Evolutionary conservation across 345 rosid species (phyloP).

Genomic region (Psidium guajava): DNA sequence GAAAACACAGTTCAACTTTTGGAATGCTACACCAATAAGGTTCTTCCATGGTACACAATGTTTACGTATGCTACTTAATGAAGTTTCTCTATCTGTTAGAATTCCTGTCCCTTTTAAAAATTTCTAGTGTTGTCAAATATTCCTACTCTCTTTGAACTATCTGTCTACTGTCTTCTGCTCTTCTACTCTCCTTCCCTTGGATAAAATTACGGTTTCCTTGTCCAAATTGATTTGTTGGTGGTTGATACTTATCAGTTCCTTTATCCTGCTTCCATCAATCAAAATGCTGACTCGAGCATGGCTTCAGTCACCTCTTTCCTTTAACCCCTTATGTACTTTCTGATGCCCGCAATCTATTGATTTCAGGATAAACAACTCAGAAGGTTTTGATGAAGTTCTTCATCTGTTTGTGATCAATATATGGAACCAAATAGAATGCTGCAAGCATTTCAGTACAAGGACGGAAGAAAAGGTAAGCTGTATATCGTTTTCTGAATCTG

Average conservation of each 20-base stretch:
- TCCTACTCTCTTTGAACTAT: not conserved
- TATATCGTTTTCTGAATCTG: not conserved
- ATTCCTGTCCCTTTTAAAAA: not conserved
- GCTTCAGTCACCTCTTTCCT: not conserved
- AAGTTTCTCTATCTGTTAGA: not conserved
- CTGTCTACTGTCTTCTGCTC: not conserved
- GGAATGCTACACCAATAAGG: slow-evolving; percentile 55
- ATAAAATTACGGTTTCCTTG: not conserved
- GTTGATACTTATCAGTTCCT: not conserved
- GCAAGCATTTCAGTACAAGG: slow-evolving; percentile 12
- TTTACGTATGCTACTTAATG: slow-evolving; percentile 1
- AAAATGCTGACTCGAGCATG: not conserved
- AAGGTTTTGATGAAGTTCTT: slow-evolving; percentile 44
- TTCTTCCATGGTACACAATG: slow-evolving; percentile 66
- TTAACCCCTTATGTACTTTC: not conserved
- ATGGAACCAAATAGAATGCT: slow-evolving; percentile 58
- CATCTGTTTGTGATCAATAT: slow-evolving; percentile 44
- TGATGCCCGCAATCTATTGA: not conserved
- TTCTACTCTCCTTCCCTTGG: not conserved
- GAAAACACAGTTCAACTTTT: slow-evolving; percentile 43
- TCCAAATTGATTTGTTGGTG: not conserved
- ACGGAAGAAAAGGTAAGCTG: slow-evolving; percentile 31
- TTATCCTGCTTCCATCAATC: not conserved
- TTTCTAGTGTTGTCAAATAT: not conserved
- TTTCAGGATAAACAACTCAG: slow-evolving; percentile 47